Evolutionary conservation across 1,139 yeast species (phyloP), one percentile per base, ranked within the genome.

Genomic region (Yamadazyma atmosphaerica): DNA sequence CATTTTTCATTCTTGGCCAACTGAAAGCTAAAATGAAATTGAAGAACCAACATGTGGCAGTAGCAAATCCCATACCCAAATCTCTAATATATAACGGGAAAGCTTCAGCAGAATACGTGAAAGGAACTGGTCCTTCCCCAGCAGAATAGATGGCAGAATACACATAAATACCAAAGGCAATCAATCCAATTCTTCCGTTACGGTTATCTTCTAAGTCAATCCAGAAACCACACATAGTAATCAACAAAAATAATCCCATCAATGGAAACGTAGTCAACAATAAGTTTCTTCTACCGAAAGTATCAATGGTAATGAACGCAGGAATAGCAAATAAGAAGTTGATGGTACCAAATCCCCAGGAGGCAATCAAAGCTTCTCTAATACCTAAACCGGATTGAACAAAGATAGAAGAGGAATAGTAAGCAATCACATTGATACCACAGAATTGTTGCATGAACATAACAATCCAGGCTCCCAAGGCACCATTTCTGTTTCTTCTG

Each of bases 371-470:
- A 0, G 95, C 82, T 43, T 76, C 69, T 39, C 79, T 68, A 42
- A 73, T 79, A 15, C 77, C 62, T 58, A 84, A 83, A 21, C 84
- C 83, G 12, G 90, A 80, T 38, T 81, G 74, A 34, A 76, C 63
- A 62, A 87, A 88, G 46, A 87, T 86, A 10, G 86, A 73, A 0
- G 89, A 81, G 0, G 88, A 81, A 58, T 84, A 85, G 62, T 84
- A 83, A 15, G 95, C 94, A 62, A 88, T 86, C 37, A 86, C 94
- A 54, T 88, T 88, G 57, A 88, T 82, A 54, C 96, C 96, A 65
- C 96, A 87, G 68, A 88, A 85, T 60, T 88, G 96, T 68, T 88
- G 96, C 88, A 85, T 84, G 57, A 87, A 85, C 82, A 88, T 88
- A 46, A 82, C 86, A 46, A 86, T 74, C 76, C 84, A 84, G 2